Evolutionary conservation across 768 basidiomycete species (phyloP).

Genomic region (Xerocomellus chrysenteron): DNA sequence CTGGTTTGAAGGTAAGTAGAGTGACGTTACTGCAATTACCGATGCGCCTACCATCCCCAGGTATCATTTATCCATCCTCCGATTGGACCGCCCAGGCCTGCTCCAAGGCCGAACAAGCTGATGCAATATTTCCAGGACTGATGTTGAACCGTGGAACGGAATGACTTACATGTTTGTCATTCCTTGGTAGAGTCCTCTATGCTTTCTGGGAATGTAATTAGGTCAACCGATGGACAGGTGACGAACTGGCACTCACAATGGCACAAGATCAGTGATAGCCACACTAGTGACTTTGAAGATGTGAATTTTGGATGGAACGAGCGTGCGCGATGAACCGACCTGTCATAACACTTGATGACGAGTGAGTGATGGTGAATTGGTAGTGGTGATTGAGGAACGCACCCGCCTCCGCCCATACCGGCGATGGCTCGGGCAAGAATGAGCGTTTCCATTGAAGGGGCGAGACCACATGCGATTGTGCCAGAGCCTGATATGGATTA

Average conservation of each 20-base stretch:
- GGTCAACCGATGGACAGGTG: background rate
- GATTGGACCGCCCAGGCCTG: constrained; percentile 75
- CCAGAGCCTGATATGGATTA: constrained; percentile 58
- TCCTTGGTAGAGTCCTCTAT: constrained; percentile 90
- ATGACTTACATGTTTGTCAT: constrained; percentile 76
- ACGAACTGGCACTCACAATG: constrained; percentile 55
- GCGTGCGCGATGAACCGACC: constrained; percentile 41
- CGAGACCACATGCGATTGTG: constrained; percentile 83
- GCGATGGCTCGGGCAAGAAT: constrained; percentile 83
- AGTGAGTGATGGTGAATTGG: constrained; percentile 7
- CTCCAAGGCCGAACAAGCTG: constrained; percentile 83
- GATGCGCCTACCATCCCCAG: constrained; percentile 71
- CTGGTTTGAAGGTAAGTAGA: constrained; percentile 39
- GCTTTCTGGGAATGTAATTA: constrained; percentile 51
- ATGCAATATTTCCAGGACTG: constrained; percentile 10
- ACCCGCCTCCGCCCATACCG: constrained; percentile 93
- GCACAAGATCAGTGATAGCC: constrained; percentile 84
- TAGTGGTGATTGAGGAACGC: constrained; percentile 31
- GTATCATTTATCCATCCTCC: constrained; percentile 85
- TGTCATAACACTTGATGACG: constrained; percentile 70
- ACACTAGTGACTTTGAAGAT: constrained; percentile 68
- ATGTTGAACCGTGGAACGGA: background rate
- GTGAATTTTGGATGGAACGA: constrained; percentile 13
- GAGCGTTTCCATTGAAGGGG: constrained; percentile 79
- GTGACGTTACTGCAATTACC: background rate